These are phyloP conservation scores for Kwoniella europaea DNA, from an alignment of 768 basidiomycete species.

Conservation along the genomic window DNA sequence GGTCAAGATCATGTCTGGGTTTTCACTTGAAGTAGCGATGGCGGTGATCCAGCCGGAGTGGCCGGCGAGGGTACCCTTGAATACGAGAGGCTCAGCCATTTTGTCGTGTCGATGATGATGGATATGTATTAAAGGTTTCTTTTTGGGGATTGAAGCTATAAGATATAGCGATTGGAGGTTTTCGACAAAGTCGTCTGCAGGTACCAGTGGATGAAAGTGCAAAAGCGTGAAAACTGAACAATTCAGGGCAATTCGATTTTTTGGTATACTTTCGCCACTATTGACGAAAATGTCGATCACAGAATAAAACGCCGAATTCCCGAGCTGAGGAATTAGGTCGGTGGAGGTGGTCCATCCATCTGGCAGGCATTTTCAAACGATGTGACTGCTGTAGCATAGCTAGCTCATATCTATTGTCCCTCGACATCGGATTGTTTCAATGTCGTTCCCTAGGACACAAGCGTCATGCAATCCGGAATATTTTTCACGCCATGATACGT, in stretches of 20 bases:
- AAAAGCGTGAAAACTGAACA: not conserved
- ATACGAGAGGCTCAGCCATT: constrained; percentile 86
- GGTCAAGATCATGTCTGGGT: constrained; percentile 98
- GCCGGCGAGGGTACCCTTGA: constrained; percentile 87
- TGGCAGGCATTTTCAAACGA: no score
- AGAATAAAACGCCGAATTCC: constrained; percentile 18
- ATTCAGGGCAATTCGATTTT: constrained; percentile 10
- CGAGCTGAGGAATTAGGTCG: not conserved
- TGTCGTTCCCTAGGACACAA: no score
- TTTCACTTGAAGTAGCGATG: constrained; percentile 96
- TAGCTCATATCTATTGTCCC: no score
- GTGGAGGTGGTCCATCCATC: constrained; percentile 32
- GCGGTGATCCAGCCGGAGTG: constrained; percentile 99
- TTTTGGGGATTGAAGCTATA: no score
- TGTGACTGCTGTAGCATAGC: no score
- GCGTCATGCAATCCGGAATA: no score
- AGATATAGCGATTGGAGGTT: not conserved
- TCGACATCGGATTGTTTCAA: no score
- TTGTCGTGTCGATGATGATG: constrained; percentile 21
- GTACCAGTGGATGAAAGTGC: not conserved
- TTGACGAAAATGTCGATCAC: constrained; percentile 3
- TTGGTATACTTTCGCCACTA: constrained; percentile 28
- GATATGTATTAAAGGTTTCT: not conserved
- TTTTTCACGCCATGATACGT: no score
- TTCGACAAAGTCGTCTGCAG: not conserved